Evolutionary conservation across 2,329 filamentous ascomycete species (phyloP).

Genomic region (Aureobasidium sp.): DNA sequence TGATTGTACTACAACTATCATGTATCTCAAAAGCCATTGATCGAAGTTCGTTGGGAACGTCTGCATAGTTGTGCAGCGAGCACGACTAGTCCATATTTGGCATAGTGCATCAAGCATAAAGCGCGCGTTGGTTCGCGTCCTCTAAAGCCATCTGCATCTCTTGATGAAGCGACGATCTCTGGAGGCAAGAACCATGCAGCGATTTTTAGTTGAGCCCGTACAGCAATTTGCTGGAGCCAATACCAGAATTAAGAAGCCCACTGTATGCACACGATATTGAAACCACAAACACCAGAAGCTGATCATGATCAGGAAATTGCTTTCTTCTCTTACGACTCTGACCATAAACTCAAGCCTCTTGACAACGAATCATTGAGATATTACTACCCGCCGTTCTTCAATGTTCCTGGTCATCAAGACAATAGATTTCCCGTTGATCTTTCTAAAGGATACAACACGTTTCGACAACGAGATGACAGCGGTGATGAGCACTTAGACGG

Average conservation of each 20-base stretch:
- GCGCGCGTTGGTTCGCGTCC: neutral
- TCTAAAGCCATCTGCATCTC: neutral
- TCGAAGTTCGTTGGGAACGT: neutral
- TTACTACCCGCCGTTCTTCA: constrained; percentile 62
- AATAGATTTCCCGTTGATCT: constrained; percentile 56
- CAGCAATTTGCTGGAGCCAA: constrained; percentile 7
- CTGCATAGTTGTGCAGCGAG: neutral
- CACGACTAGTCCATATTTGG: neutral
- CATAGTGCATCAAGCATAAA: neutral
- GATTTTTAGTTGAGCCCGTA: neutral
- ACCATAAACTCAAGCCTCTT: constrained; percentile 60
- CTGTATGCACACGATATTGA: neutral
- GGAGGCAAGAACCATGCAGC: neutral
- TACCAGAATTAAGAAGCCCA: constrained; percentile 9
- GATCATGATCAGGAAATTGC: constrained; percentile 55
- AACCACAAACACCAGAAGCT: neutral
- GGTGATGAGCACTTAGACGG: constrained; percentile 82
- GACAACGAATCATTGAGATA: constrained; percentile 76
- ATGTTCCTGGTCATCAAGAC: constrained; percentile 16
- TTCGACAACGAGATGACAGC: constrained; percentile 72
- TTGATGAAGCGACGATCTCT: neutral
- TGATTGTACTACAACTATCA: neutral
- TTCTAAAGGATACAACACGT: constrained; percentile 70
- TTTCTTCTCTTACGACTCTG: constrained; percentile 84
- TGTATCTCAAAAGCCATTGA: neutral